phyloP scores from a whole-genome alignment of 2,329 filamentous ascomycete genomes.

The Magnaporthales sp. region DNA sequence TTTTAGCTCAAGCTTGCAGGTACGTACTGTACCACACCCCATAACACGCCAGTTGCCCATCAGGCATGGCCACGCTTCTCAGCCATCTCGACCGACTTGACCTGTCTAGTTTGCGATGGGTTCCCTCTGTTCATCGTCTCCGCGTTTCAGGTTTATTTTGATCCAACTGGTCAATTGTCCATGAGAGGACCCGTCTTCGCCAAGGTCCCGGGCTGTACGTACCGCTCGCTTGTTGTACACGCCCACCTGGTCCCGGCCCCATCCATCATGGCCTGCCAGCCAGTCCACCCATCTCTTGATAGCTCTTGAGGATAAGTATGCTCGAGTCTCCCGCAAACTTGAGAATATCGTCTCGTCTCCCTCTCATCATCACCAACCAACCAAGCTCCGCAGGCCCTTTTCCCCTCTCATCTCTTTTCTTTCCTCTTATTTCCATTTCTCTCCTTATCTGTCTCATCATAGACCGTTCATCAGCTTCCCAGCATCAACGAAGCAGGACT shows the following conservation, averaged over 20 bases:
- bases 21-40: neutral
- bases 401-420: conserved; percentile 13
- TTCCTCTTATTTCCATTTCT: conserved; percentile 8
- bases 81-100: conserved; percentile 8
- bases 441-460: conserved; percentile 6
- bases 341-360: conserved; percentile 12
- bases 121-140: conserved; percentile 10
- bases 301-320: conserved; percentile 20
- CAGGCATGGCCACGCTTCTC: conserved; percentile 9
- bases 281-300: neutral
- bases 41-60: neutral
- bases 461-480: neutral
- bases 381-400: conserved; percentile 14
- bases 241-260: conserved; percentile 15
- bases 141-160: conserved; percentile 22
- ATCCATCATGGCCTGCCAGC: conserved; percentile 1
- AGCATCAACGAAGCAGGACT: conserved; percentile 5
- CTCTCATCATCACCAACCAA: conserved; percentile 17
- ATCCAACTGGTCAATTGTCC: conserved; percentile 10
- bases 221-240: conserved; percentile 7
- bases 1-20: neutral
- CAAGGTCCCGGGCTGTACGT: conserved; percentile 9
- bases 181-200: conserved; percentile 6
- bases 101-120: conserved; percentile 7
- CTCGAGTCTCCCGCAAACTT: conserved; percentile 8